A percentile compares a stretch with the other conserved stretches of the same genome.
phyloP scores from a whole-genome alignment of 2,329 filamentous ascomycete species.

The Fusarium palustre region DNA sequence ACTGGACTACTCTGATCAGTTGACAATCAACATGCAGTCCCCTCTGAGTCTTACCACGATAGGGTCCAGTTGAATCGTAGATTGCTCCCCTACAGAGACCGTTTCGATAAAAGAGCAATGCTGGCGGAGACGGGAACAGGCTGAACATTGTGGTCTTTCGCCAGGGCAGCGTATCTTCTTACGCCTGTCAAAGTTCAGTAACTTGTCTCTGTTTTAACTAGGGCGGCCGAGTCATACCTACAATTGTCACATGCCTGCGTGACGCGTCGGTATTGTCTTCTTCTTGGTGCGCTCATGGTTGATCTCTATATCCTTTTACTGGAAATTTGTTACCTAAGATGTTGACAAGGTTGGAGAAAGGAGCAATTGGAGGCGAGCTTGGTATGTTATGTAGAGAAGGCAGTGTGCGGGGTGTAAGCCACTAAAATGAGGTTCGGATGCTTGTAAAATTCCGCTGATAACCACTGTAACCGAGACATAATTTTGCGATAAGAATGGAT shows the following conservation, averaged over 20 bases:
- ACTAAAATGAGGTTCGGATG: neutral
- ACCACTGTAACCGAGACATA: neutral
- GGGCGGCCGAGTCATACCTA: neutral
- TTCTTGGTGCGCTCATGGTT: constrained; percentile 16
- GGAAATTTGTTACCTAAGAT: neutral
- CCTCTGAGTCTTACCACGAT: neutral
- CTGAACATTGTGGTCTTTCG: constrained; percentile 30
- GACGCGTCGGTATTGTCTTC: constrained; percentile 26
- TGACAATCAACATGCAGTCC: fast-evolving
- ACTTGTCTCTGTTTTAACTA: fast-evolving
- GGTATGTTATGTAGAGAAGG: neutral
- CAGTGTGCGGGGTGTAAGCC: neutral
- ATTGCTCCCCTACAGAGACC: neutral
- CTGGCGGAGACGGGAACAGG: constrained; percentile 24
- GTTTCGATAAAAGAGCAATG: constrained; percentile 10
- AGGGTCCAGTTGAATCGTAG: neutral
- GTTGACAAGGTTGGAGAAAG: neutral
- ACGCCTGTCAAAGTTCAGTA: neutral
- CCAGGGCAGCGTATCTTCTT: constrained; percentile 37
- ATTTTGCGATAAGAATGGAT: constrained; percentile 3
- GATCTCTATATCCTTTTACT: neutral
- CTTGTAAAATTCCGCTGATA: constrained; percentile 9
- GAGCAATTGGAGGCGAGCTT: neutral
- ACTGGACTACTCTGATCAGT: constrained; percentile 9
- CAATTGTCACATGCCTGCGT: constrained; percentile 31